Percentiles rank a stretch among this genome's conserved stretches.
Evolutionary conservation across 2,329 filamentous ascomycete species (phyloP).

Genomic region (Podosphaera aphanis): DNA sequence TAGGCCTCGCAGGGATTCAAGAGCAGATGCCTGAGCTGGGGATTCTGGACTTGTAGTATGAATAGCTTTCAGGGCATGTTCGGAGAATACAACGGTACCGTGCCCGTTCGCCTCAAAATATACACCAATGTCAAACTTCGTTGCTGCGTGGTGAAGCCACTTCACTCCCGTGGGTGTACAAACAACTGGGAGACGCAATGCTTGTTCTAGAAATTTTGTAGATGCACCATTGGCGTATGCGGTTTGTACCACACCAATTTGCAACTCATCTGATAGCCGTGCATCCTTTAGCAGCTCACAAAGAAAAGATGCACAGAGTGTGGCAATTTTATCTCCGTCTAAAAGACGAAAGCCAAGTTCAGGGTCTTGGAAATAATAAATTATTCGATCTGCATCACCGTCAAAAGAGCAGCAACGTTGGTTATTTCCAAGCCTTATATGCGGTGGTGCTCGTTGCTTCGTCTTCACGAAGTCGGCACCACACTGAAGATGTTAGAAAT

Average conservation of each 20-base stretch:
- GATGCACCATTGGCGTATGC: slow-evolving; percentile 93
- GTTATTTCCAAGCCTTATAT: slow-evolving; percentile 50
- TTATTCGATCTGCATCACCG: slow-evolving; percentile 82
- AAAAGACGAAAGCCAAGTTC: slow-evolving; percentile 73
- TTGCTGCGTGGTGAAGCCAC: slow-evolving; percentile 89
- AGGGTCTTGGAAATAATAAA: slow-evolving; percentile 80
- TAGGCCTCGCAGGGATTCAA: slow-evolving; percentile 63
- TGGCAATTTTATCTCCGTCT: slow-evolving; percentile 90
- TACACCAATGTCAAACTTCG: slow-evolving; percentile 82
- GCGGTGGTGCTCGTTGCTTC: slow-evolving; percentile 70
- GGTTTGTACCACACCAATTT: slow-evolving; percentile 87
- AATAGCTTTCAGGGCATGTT: slow-evolving; percentile 59
- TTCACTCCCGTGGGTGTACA: slow-evolving; percentile 94
- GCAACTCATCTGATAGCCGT: slow-evolving; percentile 55
- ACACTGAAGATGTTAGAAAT: slow-evolving; percentile 28
- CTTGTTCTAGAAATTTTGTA: slow-evolving; percentile 75
- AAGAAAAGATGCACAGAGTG: slow-evolving; percentile 80
- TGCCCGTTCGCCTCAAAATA: slow-evolving; percentile 99
- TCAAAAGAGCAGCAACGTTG: slow-evolving; percentile 79
- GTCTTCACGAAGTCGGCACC: slow-evolving; percentile 97
- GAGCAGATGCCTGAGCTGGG: slow-evolving; percentile 70
- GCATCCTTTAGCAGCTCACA: slow-evolving; percentile 65
- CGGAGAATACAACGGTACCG: slow-evolving; percentile 85
- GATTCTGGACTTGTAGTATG: slow-evolving; percentile 62
- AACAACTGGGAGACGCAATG: slow-evolving; percentile 68